Evolutionary conservation across 2,329 filamentous ascomycete species (phyloP).

Genomic region (Basipetospora chlamydospora): DNA sequence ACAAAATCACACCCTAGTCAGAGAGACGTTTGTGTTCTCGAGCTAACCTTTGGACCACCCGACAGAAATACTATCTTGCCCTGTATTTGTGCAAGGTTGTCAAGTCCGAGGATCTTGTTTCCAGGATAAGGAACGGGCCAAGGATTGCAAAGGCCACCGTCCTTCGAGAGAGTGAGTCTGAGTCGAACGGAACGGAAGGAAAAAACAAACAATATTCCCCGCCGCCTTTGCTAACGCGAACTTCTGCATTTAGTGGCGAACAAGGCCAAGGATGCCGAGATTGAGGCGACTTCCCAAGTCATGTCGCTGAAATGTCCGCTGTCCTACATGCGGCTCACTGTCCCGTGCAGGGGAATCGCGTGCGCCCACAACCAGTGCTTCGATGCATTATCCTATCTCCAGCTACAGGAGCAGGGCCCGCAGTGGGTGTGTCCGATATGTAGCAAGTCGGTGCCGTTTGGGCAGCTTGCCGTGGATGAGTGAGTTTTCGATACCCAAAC

Average conservation of each 20-base stretch:
- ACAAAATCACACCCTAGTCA: no score
- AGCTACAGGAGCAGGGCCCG: constrained; percentile 88
- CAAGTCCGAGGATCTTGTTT: constrained; percentile 56
- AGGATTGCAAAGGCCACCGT: constrained; percentile 72
- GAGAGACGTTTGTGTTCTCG: no score
- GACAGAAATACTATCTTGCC: constrained; percentile 56
- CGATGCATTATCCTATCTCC: constrained; percentile 80
- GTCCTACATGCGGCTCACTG: constrained; percentile 65
- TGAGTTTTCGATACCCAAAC: constrained; percentile 30
- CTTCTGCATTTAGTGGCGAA: constrained; percentile 56
- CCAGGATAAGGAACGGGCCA: constrained; percentile 48
- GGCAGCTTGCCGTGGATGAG: constrained; percentile 76
- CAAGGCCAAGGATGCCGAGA: constrained; percentile 74
- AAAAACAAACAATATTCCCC: no score
- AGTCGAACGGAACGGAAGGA: no score
- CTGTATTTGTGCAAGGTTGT: constrained; percentile 63
- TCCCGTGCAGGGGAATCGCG: constrained; percentile 63
- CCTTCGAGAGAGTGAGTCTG: constrained; percentile 60
- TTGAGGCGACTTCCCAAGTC: constrained; percentile 74
- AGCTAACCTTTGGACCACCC: no score
- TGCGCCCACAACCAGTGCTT: constrained; percentile 94
- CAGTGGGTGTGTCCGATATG: constrained; percentile 96
- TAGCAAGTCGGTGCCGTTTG: constrained; percentile 68
- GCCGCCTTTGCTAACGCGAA: constrained; percentile 12
- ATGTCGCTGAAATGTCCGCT: constrained; percentile 88